These are phyloP conservation scores for Trypanosoma caninum DNA, from an alignment of 208 protist species.

Conservation along the genomic window DNA sequence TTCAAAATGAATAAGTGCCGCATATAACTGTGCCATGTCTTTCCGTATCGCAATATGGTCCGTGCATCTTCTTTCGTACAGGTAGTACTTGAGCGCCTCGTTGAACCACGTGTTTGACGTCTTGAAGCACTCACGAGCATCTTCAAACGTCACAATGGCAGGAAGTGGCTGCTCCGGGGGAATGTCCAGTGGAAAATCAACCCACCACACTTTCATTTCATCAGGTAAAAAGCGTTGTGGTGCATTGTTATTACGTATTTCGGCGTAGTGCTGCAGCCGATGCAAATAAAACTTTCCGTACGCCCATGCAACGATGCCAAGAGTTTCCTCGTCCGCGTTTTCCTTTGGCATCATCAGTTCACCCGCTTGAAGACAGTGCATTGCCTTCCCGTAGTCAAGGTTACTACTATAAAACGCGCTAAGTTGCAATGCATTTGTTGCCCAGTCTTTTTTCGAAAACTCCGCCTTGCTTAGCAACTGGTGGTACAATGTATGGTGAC, in stretches of 20 bases:
- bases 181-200: constrained; percentile 66
- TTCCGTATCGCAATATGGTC: constrained; percentile 78
- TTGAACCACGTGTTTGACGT: constrained; percentile 57
- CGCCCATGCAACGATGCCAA: constrained; percentile 62
- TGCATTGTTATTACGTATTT: background rate
- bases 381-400: constrained; percentile 65
- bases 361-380: constrained; percentile 82
- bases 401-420: constrained; percentile 70
- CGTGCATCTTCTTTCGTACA: constrained; percentile 82
- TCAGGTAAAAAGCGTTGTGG: constrained; percentile 16
- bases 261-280: constrained; percentile 63
- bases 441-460: constrained; percentile 76
- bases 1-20: constrained; percentile 62
- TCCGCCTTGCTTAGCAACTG: constrained; percentile 79
- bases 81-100: constrained; percentile 67
- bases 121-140: constrained; percentile 77
- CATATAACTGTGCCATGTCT: constrained; percentile 67
- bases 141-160: constrained; percentile 56
- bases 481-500: constrained; percentile 81
- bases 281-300: constrained; percentile 76
- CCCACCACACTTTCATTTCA: constrained; percentile 48
- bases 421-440: constrained; percentile 80
- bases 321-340: constrained; percentile 46
- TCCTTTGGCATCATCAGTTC: constrained; percentile 69
- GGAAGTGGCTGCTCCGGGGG: constrained; percentile 27